Base-by-base conservation (phyloP, 2,329 filamentous ascomycete species). In the Hypoxylon sp. region DNA sequence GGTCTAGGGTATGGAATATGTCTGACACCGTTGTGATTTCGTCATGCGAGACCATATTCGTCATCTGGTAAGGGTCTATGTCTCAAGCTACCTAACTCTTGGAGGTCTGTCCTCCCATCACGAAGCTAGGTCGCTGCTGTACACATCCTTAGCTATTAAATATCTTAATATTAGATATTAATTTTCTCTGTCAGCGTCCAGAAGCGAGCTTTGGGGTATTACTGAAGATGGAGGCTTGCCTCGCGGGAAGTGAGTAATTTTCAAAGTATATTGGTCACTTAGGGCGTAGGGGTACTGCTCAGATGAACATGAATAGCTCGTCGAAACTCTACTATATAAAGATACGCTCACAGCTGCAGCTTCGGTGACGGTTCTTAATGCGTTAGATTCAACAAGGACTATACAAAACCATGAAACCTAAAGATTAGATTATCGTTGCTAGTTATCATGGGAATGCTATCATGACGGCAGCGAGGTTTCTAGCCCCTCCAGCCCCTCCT, bases 1-100 rank as follows among this genome's bases (percentile, higher is more conserved):
- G 51, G 55, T 26, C 29, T 47, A 26, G 44, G 31, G 55, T 33
- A 47, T 54, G 55, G 63, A 17, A 54, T 63, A 46, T 64, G 57
- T 68, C 54, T 53, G 47, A 65, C 55, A 61, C 52, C 14, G 24
- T 61, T 52, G 29, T 52, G 50, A 17, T 62, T 33, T 68, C 65
- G 68, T 63, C 64, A 68, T 65, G 64, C 64, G 48, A 67, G 65
- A 70, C 68, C 13, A 13, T 53, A 59, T 64, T 70, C 58, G 64
- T 67, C 50, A 65, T 67, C 61, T 19, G 9, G n/a, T 31, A 42
- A 24, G 29, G n/a, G 35, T 35, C 17, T 14, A 64, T 44, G 39
- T 51, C 59, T 46, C 46, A 48, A 59, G 59, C 61, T 54, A 63
- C 61, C 64, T 50, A 65, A 53, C 42, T 50, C 53, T 53, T 70